Evolutionary conservation across 2,329 filamentous ascomycete genomes (phyloP), one percentile per base, ranked within the genome.

Genomic region (Xylariaceae sp.): DNA sequence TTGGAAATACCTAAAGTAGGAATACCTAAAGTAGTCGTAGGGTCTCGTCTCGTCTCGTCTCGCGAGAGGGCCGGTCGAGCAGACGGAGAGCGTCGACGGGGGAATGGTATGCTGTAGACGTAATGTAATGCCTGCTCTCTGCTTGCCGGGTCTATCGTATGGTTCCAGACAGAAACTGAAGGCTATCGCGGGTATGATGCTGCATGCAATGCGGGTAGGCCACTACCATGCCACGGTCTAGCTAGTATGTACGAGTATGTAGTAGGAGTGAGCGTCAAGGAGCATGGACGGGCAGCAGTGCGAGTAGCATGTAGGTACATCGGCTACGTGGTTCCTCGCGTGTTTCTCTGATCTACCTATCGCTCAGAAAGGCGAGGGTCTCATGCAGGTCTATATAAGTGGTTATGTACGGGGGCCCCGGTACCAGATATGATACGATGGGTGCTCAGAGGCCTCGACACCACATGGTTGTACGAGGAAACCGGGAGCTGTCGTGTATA

Each of bases 391-490:
- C 57, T 62, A 62, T 60, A 60, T 56, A 60, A 58, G 51, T 60
- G 60, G 51, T 54, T 10, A 64, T 60, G 53, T 54, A 59, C 45
- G 53, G 52, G 54, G 56, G 35, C 37, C 48, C 55, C 54, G 57
- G 58, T 47, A 54, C 41, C 55, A 55, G 51, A 51, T 54, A 56
- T 62, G 61, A 61, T 60, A 61, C 61, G 58, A 54, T 53, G 45
- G 45, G 45, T 30, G 56, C 50, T 57, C 35, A 61, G 61, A 57
- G 54, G 56, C 51, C 56, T 61, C 35, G 58, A 61, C 55, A 58
- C 61, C 55, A 58, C 61, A 64, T 39, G 58, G 62, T 63, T 58
- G 61, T 52, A 63, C 62, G 53, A 59, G 60, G 55, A 57, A 58
- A 59, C 58, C 58, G 55, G 61, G 59, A 60, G 62, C 55, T 64